Percentiles rank a stretch among this genome's conserved stretches.
These are phyloP conservation scores for Aureobasidium sp. DNA, from an alignment of 2,329 filamentous ascomycete species.

Conservation along the genomic window DNA sequence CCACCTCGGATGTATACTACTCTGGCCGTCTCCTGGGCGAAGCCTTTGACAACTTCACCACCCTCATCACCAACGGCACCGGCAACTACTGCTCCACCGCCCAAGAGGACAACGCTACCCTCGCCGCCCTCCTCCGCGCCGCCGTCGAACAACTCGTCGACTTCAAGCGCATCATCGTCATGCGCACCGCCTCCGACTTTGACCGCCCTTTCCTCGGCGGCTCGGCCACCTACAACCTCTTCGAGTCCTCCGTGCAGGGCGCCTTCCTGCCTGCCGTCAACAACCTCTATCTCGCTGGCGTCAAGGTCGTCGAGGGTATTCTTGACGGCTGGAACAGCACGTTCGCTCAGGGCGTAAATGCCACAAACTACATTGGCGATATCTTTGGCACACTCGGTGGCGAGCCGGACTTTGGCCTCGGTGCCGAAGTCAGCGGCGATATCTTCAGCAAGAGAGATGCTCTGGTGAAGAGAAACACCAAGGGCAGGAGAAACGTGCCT, in stretches of 20 bases:
- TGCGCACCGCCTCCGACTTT: slow-evolving; percentile 63
- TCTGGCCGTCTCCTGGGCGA: slow-evolving; percentile 51
- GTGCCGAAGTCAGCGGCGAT: slow-evolving; percentile 27
- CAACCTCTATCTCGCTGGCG: slow-evolving; percentile 59
- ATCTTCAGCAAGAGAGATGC: not conserved
- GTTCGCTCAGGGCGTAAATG: slow-evolving; percentile 48
- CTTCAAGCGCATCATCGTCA: slow-evolving; percentile 57
- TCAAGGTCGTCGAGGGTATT: slow-evolving; percentile 57
- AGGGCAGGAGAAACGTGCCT: not conserved
- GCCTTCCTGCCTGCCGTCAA: slow-evolving; percentile 53
- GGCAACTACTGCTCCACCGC: slow-evolving; percentile 62
- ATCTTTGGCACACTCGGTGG: slow-evolving; percentile 62
- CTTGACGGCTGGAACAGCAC: slow-evolving; percentile 50
- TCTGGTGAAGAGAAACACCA: slow-evolving; percentile 13
- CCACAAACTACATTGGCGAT: slow-evolving; percentile 57
- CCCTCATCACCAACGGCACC: slow-evolving; percentile 57
- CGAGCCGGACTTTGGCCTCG: slow-evolving; percentile 54
- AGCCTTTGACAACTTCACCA: slow-evolving; percentile 57
- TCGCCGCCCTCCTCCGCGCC: slow-evolving; percentile 56
- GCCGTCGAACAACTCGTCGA: slow-evolving; percentile 51
- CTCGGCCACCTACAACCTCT: slow-evolving; percentile 50
- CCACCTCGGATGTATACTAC: slow-evolving; percentile 66
- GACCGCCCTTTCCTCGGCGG: slow-evolving; percentile 56
- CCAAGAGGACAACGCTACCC: slow-evolving; percentile 62
- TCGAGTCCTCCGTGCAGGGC: slow-evolving; percentile 48